Evolutionary conservation across 495 filamentous ascomycete species (phyloP).

Genomic region (Penicillium steckii): DNA sequence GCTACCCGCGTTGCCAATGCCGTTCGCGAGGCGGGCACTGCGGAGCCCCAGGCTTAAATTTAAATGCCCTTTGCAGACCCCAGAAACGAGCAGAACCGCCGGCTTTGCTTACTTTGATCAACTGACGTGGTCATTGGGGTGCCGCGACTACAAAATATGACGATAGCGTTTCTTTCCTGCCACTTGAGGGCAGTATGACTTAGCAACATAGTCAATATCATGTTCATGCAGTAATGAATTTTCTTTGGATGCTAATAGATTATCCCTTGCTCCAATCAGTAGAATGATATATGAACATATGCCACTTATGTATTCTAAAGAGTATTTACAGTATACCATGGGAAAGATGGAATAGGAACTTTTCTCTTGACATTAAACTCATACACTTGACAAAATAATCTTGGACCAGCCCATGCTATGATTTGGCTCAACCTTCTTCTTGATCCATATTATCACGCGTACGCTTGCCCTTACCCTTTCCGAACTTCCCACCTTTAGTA

Average conservation of each 20-base stretch:
- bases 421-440: constrained; percentile 57
- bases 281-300: background rate
- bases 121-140: background rate
- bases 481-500: constrained; percentile 60
- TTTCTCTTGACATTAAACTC: constrained; percentile 4
- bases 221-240: constrained; percentile 15
- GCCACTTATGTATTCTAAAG: background rate
- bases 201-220: constrained; percentile 12
- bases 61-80: no score
- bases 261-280: background rate
- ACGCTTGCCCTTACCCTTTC: constrained; percentile 56
- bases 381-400: background rate
- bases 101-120: background rate
- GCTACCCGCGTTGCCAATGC: constrained; percentile 77
- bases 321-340: no score
- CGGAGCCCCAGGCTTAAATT: constrained; percentile 16
- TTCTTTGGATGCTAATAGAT: constrained; percentile 9
- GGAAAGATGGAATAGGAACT: background rate
- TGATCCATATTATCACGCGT: constrained; percentile 78
- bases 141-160: constrained; percentile 1
- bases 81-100: background rate
- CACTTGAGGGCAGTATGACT: background rate
- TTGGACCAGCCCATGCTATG: constrained; percentile 13
- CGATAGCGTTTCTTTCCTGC: constrained; percentile 4
- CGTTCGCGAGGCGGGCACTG: constrained; percentile 49